Conservation (phyloP, 1,139 yeast species). For the Taphrina populina region DNA sequence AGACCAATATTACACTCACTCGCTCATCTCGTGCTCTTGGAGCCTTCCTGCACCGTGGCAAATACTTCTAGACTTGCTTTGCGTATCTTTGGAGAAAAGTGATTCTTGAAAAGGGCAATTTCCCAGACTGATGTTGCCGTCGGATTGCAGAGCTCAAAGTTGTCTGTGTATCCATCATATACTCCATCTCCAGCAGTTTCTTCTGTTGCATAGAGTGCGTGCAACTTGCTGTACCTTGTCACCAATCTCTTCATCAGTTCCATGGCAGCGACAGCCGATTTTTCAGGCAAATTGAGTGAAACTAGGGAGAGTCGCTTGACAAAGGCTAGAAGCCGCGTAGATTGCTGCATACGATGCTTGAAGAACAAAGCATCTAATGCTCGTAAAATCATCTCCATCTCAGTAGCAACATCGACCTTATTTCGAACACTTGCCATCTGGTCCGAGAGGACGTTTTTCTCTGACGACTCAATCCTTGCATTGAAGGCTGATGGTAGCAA, state of each 20-base stretch:
- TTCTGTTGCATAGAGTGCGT: conserved; percentile 79
- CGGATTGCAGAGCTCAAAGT: conserved; percentile 74
- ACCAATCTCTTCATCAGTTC: conserved; percentile 75
- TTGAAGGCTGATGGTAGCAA: conserved; percentile 70
- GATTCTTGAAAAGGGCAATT: conserved; percentile 69
- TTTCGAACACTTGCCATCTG: conserved; percentile 56
- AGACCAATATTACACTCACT: no score
- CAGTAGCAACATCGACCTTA: conserved; percentile 77
- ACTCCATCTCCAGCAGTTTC: conserved; percentile 80
- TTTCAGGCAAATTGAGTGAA: conserved; percentile 78
- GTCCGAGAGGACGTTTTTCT: conserved; percentile 73
- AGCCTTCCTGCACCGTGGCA: conserved; percentile 9
- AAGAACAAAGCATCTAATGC: conserved; percentile 80
- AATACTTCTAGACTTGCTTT: conserved; percentile 1
- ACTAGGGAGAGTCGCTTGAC: conserved; percentile 72
- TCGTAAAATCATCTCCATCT: conserved; percentile 75
- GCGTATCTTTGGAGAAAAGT: conserved; percentile 49
- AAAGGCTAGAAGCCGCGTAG: conserved; percentile 72
- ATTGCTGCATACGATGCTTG: conserved; percentile 54
- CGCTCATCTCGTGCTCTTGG: no score
- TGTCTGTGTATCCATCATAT: conserved; percentile 64
- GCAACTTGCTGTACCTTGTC: conserved; percentile 62
- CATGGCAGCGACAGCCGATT: conserved; percentile 72
- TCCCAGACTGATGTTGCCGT: conserved; percentile 93
- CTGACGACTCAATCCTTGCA: conserved; percentile 74